Percentiles rank a stretch among this genome's conserved stretches.
phyloP scores from a whole-genome alignment of 768 basidiomycete species.

The Auriscalpium microsporum region DNA sequence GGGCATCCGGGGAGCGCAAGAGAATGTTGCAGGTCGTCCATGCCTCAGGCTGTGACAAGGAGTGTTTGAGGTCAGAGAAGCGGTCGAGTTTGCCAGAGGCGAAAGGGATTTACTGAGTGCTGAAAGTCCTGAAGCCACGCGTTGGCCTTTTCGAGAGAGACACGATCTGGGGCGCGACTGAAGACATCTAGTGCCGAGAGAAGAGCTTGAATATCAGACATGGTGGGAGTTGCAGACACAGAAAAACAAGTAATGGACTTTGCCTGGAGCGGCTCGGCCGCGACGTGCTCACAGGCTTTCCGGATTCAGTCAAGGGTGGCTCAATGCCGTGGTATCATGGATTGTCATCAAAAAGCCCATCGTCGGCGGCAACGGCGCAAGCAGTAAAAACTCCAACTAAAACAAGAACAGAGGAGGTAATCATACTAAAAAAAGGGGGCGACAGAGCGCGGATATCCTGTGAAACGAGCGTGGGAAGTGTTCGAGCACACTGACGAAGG shows the following conservation, averaged over 20 bases:
- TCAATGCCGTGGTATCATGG: slow-evolving; percentile 16
- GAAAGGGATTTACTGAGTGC: slow-evolving; percentile 92
- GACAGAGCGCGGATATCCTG: slow-evolving; percentile 14
- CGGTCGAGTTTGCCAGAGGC: slow-evolving; percentile 46
- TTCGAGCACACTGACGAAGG: slow-evolving; percentile 9
- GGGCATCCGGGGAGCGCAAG: slow-evolving; percentile 71
- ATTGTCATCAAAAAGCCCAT: slow-evolving; percentile 12
- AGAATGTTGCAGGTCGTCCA: slow-evolving; percentile 94
- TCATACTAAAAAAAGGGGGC: slow-evolving; percentile 11
- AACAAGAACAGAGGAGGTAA: slow-evolving; percentile 14
- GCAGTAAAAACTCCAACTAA: slow-evolving; percentile 4
- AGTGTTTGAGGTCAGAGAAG: slow-evolving; percentile 58
- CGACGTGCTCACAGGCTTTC: background rate
- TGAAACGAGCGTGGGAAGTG: slow-evolving; percentile 15
- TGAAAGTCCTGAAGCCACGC: slow-evolving; percentile 97
- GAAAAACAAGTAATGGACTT: background rate
- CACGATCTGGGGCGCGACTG: slow-evolving; percentile 72
- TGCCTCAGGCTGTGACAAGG: slow-evolving; percentile 82
- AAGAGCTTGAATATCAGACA: slow-evolving; percentile 65
- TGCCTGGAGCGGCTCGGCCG: background rate
- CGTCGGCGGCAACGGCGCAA: slow-evolving; percentile 2
- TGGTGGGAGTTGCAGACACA: slow-evolving; percentile 19
- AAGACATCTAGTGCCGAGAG: slow-evolving; percentile 76
- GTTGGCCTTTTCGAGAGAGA: slow-evolving; percentile 80
- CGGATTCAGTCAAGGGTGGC: background rate